Conservation (phyloP, 139 green algal genomes). For the Penium margaritaceum region DNA sequence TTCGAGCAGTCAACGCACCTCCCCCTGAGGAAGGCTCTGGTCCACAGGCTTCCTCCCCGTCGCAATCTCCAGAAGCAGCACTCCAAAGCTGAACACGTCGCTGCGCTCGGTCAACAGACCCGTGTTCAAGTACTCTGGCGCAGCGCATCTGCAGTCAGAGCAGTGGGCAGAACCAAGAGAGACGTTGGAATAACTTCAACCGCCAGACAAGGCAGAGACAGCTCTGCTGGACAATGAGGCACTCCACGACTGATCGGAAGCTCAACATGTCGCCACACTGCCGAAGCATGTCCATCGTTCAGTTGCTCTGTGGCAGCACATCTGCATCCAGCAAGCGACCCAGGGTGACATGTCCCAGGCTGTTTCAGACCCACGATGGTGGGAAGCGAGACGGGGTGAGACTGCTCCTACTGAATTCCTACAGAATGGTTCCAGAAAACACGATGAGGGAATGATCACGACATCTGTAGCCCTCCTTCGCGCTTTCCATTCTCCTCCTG, state of each 20-base stretch:
- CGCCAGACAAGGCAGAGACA: background rate
- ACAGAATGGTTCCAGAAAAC: no score
- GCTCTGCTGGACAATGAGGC: background rate
- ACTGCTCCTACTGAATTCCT: no score
- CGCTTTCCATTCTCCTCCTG: no score
- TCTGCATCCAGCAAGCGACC: no score
- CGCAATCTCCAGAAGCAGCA: constrained; percentile 33
- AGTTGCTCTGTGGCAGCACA: background rate
- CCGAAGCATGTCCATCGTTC: background rate
- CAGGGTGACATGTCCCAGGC: no score
- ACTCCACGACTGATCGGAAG: background rate
- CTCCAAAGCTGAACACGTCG: constrained; percentile 41
- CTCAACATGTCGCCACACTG: background rate
- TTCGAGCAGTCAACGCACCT: constrained; percentile 13
- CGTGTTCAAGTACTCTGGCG: constrained; percentile 31
- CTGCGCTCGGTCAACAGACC: constrained; percentile 32
- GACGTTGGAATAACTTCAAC: background rate
- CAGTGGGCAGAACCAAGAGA: background rate
- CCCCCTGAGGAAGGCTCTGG: background rate
- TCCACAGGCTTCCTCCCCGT: constrained; percentile 11
- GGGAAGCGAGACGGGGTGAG: no score
- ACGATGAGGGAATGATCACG: no score
- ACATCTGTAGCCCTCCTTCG: no score
- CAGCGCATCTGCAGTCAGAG: constrained; percentile 26
- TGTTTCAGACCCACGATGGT: no score